Conservation (phyloP, 148 eudicot species). For the Rhododendron kiyosumense region DNA sequence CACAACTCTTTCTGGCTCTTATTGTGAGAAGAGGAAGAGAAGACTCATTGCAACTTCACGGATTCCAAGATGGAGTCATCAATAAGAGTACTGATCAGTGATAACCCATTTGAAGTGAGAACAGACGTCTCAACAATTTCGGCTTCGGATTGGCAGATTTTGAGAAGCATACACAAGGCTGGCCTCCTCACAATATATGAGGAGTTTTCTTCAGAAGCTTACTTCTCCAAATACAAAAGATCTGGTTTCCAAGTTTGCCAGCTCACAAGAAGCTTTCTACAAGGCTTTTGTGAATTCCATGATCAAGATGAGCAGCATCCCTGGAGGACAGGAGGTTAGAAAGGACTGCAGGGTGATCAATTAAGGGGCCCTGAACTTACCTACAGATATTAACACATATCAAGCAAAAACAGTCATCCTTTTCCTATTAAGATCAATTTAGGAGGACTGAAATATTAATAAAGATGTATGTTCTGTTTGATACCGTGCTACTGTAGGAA, state of each 20-base stretch:
- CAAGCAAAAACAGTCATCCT: background rate
- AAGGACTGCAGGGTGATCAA: slow-evolving; percentile 53
- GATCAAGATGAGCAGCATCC: slow-evolving; percentile 53
- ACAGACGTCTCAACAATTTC: no score
- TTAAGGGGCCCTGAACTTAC: slow-evolving; percentile 10
- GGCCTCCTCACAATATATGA: no score
- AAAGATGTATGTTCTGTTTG: background rate
- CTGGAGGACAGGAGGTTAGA: slow-evolving; percentile 63
- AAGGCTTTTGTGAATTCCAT: slow-evolving; percentile 32
- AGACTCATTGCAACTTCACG: no score
- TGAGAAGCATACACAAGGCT: no score
- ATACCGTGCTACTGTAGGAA: background rate
- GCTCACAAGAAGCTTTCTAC: slow-evolving; percentile 38
- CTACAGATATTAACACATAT: slow-evolving; percentile 1
- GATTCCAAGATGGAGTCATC: no score
- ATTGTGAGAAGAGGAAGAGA: no score
- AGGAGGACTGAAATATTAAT: background rate
- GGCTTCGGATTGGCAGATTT: no score
- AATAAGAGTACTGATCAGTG: no score
- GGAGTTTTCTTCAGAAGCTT: slow-evolving; percentile 9
- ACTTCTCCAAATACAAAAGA: slow-evolving; percentile 32
- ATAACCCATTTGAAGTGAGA: no score
- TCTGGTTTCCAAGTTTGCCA: slow-evolving; percentile 44
- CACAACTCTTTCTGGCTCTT: no score
- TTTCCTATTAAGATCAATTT: background rate